Conservation (phyloP, 306 rosid genomes). For the Cyclanthera cordifolia region DNA sequence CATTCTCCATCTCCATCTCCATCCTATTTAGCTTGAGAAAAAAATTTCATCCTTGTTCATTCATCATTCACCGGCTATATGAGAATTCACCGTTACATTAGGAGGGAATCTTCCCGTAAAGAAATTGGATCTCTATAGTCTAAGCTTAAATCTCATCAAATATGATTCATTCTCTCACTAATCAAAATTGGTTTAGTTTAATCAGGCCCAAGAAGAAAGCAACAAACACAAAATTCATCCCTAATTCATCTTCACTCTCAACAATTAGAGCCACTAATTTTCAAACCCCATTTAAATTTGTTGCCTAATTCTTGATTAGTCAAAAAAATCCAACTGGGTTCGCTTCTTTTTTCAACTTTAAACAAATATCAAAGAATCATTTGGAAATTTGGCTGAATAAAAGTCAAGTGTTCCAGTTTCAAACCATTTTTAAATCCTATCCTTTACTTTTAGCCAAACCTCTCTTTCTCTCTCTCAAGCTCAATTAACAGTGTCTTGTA, state of each 20-base stretch:
- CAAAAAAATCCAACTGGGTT: not conserved
- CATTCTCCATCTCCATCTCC: too few species aligned
- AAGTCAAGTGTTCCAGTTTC: slow-evolving; percentile 32
- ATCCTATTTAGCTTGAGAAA: too few species aligned
- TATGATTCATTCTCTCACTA: not conserved
- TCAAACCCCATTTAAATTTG: not conserved
- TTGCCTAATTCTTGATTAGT: slow-evolving; percentile 10
- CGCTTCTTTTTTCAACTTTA: not conserved
- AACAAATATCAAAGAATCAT: not conserved
- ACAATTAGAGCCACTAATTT: not conserved
- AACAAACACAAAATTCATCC: not conserved
- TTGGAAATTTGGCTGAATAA: slow-evolving; percentile 5
- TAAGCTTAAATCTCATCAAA: not conserved
- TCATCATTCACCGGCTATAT: too few species aligned
- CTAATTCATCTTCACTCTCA: not conserved
- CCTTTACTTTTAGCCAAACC: slow-evolving; percentile 20
- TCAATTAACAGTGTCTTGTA: slow-evolving; percentile 21
- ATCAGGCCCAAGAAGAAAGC: not conserved
- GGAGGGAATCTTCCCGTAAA: too few species aligned
- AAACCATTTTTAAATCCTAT: not conserved
- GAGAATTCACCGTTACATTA: too few species aligned
- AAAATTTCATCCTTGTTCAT: too few species aligned
- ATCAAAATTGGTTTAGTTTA: not conserved
- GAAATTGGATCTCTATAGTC: too few species aligned
- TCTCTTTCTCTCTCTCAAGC: slow-evolving; percentile 11